Conservation (phyloP, 139 green algal species). For the Coelastrella sp. region DNA sequence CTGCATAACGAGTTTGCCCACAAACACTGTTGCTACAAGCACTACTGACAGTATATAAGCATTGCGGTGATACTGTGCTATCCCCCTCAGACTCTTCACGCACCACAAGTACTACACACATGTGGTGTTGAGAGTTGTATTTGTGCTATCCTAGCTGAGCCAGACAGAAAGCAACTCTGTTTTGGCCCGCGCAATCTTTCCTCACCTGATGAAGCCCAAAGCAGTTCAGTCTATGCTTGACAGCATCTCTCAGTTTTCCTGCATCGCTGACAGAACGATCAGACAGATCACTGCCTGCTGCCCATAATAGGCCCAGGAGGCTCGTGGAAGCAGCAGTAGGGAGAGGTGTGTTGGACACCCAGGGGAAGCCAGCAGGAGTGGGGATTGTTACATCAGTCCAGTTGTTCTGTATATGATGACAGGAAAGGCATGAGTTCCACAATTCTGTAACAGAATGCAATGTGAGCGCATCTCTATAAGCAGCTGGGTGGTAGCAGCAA, state of each 20-base stretch:
- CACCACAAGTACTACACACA: too few species aligned
- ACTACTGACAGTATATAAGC: too few species aligned
- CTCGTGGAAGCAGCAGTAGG: constrained; percentile 11
- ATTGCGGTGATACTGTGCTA: too few species aligned
- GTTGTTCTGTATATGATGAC: neutral
- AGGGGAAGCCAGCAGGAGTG: neutral
- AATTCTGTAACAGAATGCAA: too few species aligned
- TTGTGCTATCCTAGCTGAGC: neutral
- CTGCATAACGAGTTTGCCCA: too few species aligned
- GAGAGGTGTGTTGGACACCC: neutral
- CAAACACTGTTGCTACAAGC: too few species aligned
- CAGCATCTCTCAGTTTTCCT: neutral
- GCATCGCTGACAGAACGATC: neutral
- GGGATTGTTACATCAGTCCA: neutral
- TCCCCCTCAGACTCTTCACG: too few species aligned
- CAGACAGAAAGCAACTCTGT: too few species aligned
- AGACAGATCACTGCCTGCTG: neutral
- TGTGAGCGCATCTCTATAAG: too few species aligned
- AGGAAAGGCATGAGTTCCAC: neutral
- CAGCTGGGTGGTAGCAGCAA: too few species aligned
- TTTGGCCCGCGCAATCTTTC: neutral
- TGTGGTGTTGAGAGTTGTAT: neutral
- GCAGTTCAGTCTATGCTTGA: neutral
- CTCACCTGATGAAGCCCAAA: constrained; percentile 6
- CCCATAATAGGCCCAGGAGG: constrained; percentile 26